These are phyloP conservation scores for Royoungia palumana DNA, from an alignment of 768 basidiomycete genomes.

Conservation along the genomic window DNA sequence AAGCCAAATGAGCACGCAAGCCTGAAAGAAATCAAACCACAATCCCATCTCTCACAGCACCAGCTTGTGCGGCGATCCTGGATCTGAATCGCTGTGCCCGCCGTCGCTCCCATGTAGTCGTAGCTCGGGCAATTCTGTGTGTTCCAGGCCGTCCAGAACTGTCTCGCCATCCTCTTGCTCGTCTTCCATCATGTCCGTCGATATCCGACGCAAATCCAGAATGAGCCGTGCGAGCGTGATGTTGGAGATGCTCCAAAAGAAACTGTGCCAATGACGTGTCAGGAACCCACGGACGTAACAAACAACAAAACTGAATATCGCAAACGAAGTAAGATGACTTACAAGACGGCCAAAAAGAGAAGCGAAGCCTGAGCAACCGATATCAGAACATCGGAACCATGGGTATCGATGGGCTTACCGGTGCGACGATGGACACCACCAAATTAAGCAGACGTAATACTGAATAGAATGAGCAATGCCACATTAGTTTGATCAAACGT, in stretches of 20 bases:
- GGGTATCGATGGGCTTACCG: constrained; percentile 15
- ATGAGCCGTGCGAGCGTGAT: constrained; percentile 33
- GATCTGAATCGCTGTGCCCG: neutral
- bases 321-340: neutral
- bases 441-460: constrained; percentile 23
- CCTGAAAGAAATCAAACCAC: too few relatives aligned
- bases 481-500: neutral
- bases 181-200: neutral
- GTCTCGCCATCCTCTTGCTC: neutral
- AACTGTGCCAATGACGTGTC: constrained; percentile 18
- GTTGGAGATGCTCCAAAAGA: constrained; percentile 36
- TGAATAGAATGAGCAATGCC: neutral
- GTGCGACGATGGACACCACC: constrained; percentile 18
- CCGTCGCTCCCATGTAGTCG: neutral
- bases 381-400: neutral
- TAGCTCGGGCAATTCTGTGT: constrained; percentile 5
- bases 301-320: too few relatives aligned
- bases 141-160: neutral
- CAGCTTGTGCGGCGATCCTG: neutral
- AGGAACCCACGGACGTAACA: neutral
- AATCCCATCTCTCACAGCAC: neutral
- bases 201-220: constrained; percentile 29
- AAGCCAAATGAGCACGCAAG: too few relatives aligned
- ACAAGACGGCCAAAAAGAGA: constrained; percentile 22
- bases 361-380: constrained; percentile 13